Conservation (phyloP, 352 stramenopile species). For the Phytophthora macrochlamydospora region DNA sequence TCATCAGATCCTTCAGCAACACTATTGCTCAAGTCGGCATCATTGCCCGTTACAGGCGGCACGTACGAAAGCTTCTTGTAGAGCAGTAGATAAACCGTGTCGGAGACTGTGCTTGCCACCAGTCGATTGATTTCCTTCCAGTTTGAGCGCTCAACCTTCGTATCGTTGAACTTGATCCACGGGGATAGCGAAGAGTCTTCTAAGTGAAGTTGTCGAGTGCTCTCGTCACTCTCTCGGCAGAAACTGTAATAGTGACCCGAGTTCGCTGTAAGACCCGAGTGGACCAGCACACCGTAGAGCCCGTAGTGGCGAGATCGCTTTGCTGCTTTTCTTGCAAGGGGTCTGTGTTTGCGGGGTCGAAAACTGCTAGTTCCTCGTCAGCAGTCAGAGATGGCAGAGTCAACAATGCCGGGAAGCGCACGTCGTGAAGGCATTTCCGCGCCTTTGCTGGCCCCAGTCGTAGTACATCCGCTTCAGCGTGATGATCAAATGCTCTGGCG, state of each 20-base stretch:
- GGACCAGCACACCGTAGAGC: conserved; percentile 89
- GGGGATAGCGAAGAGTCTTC: conserved; percentile 79
- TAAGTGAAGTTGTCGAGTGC: conserved; percentile 71
- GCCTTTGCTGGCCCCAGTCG: conserved; percentile 90
- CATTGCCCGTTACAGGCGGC: conserved; percentile 8
- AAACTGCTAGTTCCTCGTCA: conserved; percentile 55
- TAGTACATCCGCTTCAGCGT: conserved; percentile 92
- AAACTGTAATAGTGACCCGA: conserved; percentile 93
- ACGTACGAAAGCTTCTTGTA: conserved; percentile 88
- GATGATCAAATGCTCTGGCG: conserved; percentile 83
- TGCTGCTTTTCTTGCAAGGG: conserved; percentile 23
- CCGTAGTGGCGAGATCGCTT: conserved; percentile 73
- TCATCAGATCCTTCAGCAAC: conserved; percentile 35
- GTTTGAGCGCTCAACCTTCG: conserved; percentile 73
- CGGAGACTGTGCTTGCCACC: conserved; percentile 81
- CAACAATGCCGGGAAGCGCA: conserved; percentile 73
- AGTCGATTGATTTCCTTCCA: conserved; percentile 86
- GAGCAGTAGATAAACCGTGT: conserved; percentile 89
- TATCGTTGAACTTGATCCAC: conserved; percentile 94
- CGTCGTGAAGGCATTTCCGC: conserved; percentile 86
- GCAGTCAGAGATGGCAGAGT: conserved; percentile 64
- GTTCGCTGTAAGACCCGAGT: conserved; percentile 89
- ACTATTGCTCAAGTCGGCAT: conserved; percentile 11
- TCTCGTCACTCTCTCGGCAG: conserved; percentile 80
- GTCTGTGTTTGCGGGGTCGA: conserved; percentile 16